These are phyloP conservation scores for Chloroidium sp. DNA, from an alignment of 163 green algal genomes.

Conservation along the genomic window DNA sequence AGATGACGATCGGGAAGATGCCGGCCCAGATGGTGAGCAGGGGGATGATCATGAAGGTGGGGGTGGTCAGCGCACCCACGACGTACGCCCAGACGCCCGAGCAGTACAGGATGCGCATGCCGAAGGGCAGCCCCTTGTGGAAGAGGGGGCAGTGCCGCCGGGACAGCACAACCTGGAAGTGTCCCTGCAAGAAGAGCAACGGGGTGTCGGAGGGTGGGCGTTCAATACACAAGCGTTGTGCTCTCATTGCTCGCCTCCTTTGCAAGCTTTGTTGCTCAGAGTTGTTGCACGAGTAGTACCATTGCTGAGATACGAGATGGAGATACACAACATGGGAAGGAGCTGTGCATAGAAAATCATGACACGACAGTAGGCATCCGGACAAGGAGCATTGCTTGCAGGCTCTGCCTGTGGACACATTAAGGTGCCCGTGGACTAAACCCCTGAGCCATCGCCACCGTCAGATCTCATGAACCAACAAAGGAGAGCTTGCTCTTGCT, in stretches of 20 bases:
- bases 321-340: no score
- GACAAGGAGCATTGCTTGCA: background rate
- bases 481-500: background rate
- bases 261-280: no score
- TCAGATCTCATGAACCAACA: background rate
- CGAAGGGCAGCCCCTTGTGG: constrained; percentile 9
- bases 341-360: background rate
- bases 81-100: constrained; percentile 29
- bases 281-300: no score
- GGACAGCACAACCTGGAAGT: constrained; percentile 30
- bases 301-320: no score
- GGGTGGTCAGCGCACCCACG: constrained; percentile 26
- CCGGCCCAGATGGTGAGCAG: constrained; percentile 44
- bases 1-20: constrained; percentile 58
- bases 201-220: background rate
- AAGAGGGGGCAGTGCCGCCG: constrained; percentile 21
- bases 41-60: constrained; percentile 25
- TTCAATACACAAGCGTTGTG: background rate
- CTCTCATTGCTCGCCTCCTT: no score
- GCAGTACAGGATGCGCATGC: constrained; percentile 32
- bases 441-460: background rate
- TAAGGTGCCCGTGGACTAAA: background rate
- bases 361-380: background rate
- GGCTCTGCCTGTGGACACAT: background rate
- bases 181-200: constrained; percentile 10